A percentile compares a stretch with the other conserved stretches of the same genome.
phyloP scores from a whole-genome alignment of 352 stramenopile genomes.

The Globisporangium canariense region DNA sequence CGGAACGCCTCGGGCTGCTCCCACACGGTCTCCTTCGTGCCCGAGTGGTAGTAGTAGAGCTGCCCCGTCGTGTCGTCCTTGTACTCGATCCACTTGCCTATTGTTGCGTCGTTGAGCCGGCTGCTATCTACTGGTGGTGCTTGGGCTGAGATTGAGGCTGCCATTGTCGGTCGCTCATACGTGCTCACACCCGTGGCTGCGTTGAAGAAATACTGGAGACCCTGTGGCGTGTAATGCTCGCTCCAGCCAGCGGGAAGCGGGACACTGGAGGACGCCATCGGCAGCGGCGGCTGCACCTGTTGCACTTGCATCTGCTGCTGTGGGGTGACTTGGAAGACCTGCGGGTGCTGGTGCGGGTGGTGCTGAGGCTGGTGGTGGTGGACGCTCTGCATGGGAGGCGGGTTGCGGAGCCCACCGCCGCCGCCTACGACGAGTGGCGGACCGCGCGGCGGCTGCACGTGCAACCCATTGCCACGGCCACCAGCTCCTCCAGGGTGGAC shows the following conservation, averaged over 20 bases:
- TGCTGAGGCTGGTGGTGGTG: neutral
- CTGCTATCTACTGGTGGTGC: neutral
- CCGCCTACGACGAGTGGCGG: neutral
- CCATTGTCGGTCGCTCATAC: slow-evolving; percentile 39
- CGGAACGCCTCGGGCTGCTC: slow-evolving; percentile 74
- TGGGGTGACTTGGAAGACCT: neutral
- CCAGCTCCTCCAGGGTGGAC: neutral
- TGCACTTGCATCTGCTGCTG: slow-evolving; percentile 7
- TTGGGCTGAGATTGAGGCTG: neutral
- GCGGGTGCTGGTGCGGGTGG: neutral
- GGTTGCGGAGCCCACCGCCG: neutral
- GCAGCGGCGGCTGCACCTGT: neutral
- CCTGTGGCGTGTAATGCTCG: slow-evolving; percentile 53
- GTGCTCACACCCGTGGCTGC: slow-evolving; percentile 52
- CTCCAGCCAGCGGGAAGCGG: slow-evolving; percentile 54
- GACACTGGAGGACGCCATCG: neutral
- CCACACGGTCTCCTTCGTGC: slow-evolving; percentile 77
- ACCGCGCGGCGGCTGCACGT: slow-evolving; percentile 1
- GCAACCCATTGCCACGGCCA: slow-evolving; percentile 3
- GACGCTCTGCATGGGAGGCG: neutral
- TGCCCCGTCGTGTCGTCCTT: slow-evolving; percentile 65
- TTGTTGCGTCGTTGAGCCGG: neutral
- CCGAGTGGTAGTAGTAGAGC: slow-evolving; percentile 80
- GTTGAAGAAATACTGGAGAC: slow-evolving; percentile 63
- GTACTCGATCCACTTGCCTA: slow-evolving; percentile 70